Conservation (phyloP, 345 rosid species). For the Lepidium africanum region DNA sequence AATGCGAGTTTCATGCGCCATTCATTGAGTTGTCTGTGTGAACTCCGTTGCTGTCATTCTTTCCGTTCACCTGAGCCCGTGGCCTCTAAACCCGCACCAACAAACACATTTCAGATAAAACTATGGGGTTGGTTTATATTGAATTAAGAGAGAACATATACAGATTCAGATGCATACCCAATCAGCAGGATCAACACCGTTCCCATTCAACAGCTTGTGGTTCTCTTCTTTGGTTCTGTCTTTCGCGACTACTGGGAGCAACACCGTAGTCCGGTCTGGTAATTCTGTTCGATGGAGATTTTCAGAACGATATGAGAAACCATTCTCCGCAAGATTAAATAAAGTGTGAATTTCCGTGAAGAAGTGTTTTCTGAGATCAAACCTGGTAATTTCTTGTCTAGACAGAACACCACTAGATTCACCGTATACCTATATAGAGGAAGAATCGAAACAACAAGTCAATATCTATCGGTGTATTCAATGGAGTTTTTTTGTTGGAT, state of each 20-base stretch:
- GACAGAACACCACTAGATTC: conserved; percentile 78
- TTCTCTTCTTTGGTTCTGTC: conserved; percentile 84
- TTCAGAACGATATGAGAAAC: conserved; percentile 2
- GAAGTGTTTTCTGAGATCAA: conserved; percentile 13
- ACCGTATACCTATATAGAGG: conserved; percentile 72
- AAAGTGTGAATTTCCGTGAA: not conserved
- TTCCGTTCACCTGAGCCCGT: conserved; percentile 78
- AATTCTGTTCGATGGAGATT: conserved; percentile 46
- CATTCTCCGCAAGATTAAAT: not conserved
- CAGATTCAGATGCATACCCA: conserved; percentile 42
- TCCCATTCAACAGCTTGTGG: conserved; percentile 93
- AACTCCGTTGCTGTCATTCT: conserved; percentile 55
- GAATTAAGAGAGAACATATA: not conserved
- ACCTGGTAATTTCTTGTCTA: conserved; percentile 99
- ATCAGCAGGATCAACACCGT: conserved; percentile 73
- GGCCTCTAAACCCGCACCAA: conserved; percentile 43
- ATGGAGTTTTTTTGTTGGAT: not conserved
- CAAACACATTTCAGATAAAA: not conserved
- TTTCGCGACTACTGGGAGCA: conserved; percentile 67
- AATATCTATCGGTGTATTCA: not conserved
- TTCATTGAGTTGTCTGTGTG: conserved; percentile 62
- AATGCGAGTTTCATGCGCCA: conserved; percentile 42
- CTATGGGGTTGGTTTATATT: not conserved
- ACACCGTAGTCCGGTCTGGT: conserved; percentile 58
- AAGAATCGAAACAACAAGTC: conserved; percentile 1